Percentiles rank a stretch among this genome's conserved stretches.
phyloP scores from a whole-genome alignment of 176 grass and related monocot genomes.

The Panicum miliaceum region DNA sequence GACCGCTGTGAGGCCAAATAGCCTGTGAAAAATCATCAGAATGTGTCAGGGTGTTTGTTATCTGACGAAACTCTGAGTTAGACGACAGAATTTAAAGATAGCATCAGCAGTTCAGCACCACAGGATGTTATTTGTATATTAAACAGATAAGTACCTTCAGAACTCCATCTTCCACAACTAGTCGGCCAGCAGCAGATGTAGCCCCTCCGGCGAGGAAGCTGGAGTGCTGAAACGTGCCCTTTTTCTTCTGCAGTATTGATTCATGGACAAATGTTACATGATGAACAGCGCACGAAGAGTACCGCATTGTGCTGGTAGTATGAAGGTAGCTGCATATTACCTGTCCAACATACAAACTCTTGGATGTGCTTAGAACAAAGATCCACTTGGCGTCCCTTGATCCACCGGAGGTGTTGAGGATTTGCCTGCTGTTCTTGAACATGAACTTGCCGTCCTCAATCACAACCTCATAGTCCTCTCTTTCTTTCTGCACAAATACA shows the following conservation, averaged over 20 bases:
- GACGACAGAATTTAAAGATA: neutral
- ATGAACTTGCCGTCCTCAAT: slow-evolving; percentile 81
- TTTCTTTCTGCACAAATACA: slow-evolving; percentile 81
- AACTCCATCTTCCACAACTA: slow-evolving; percentile 77
- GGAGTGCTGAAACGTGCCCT: slow-evolving; percentile 96
- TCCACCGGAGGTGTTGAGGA: slow-evolving; percentile 58
- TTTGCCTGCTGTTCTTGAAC: slow-evolving; percentile 68
- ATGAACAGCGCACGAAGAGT: neutral
- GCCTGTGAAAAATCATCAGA: slow-evolving; percentile 51
- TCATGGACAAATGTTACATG: slow-evolving; percentile 26
- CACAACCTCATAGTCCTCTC: slow-evolving; percentile 81
- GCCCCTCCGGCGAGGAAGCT: slow-evolving; percentile 96
- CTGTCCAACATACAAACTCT: slow-evolving; percentile 83
- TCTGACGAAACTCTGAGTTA: neutral
- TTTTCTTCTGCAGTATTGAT: slow-evolving; percentile 79
- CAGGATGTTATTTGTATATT: neutral
- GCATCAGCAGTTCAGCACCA: neutral
- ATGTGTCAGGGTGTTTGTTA: slow-evolving; percentile 11
- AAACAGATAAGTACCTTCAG: slow-evolving; percentile 60
- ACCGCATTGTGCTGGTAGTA: neutral
- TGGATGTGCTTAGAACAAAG: slow-evolving; percentile 92
- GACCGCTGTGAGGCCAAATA: slow-evolving; percentile 93
- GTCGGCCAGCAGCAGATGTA: slow-evolving; percentile 82
- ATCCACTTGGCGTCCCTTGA: slow-evolving; percentile 80
- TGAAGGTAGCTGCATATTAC: slow-evolving; percentile 48